Base-by-base conservation (phyloP, 2,329 filamentous ascomycete species). In the Fragosphaeria purpurea region DNA sequence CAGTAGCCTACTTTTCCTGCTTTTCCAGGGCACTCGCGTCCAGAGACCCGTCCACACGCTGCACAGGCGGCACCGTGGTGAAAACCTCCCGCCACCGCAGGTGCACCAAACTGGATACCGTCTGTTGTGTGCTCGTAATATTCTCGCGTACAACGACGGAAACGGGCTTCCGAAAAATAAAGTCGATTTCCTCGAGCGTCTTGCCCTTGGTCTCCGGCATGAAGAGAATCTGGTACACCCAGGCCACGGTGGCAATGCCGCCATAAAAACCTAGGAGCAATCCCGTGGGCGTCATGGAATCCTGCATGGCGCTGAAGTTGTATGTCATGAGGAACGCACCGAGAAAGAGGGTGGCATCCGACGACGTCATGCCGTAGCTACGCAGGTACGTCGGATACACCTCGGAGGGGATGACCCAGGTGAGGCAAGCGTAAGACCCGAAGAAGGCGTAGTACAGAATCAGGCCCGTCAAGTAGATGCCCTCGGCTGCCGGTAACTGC, bases 241-340 rank as follows among this genome's bases (percentile, higher is more conserved):
- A 85, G 10, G 82, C 84, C 0, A 87, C 8, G 0, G 84, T 73
- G 0, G 83, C 83, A 49, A 87, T 86, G 12, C 84, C 84, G 5
- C 84, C 83, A 62, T 86, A 88, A 66, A 88, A 87, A 3, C 84
- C 84, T 0, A 87, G 72, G 0, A 77, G 72, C 0, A 87, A 69
- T 8, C 84, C 83, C 1, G 81, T 85, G 37, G 67, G 71, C 7
- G 73, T 77, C 75, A 88, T 84, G n/a, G 78, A 76, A 0, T 75
- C 63, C 63, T 84, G 78, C 84, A 87, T 88, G 8, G 72, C 71
- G 0, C 75, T 74, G 67, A 87, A 88, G 72, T 86, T 86, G 72
- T 86, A 87, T 8, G 83, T 87, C 47, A 87, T 82, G 57, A 86
- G 73, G 68, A 86, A 87, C 2, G 80, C 83, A 48, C 76, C 79